Conservation (phyloP, 768 basidiomycete species). For the Leccinum rimulosum region DNA sequence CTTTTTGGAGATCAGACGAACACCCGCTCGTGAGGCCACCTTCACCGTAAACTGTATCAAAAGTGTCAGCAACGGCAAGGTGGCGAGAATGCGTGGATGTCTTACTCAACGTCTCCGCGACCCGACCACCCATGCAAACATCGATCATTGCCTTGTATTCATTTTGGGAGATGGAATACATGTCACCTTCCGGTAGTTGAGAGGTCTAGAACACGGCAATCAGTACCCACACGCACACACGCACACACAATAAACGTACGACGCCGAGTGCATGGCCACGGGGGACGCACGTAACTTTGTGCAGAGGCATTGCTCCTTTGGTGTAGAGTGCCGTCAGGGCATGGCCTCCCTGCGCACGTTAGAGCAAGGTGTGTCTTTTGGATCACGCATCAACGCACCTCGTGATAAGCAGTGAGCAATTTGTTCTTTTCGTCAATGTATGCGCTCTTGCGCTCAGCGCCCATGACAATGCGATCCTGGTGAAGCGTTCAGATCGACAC, state of each 20-base stretch:
- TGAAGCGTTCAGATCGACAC: not conserved
- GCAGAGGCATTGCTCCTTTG: constrained; percentile 92
- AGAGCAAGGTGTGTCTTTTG: not conserved
- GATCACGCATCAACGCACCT: constrained; percentile 46
- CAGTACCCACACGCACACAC: constrained; percentile 1
- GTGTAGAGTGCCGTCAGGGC: constrained; percentile 95
- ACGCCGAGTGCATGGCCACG: constrained; percentile 91
- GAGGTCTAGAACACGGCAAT: constrained; percentile 49
- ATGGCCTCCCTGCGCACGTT: constrained; percentile 69
- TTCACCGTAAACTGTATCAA: constrained; percentile 69
- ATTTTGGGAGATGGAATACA: constrained; percentile 64
- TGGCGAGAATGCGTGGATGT: not conserved
- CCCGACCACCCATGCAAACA: constrained; percentile 91
- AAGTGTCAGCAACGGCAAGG: constrained; percentile 7
- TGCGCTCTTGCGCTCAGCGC: constrained; percentile 88
- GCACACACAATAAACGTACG: constrained; percentile 43
- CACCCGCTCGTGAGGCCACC: constrained; percentile 92
- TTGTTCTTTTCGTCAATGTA: constrained; percentile 87
- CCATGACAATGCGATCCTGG: constrained; percentile 94
- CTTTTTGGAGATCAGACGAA: constrained; percentile 79
- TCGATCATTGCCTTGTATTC: constrained; percentile 84
- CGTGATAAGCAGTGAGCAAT: constrained; percentile 93
- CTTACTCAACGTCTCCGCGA: constrained; percentile 88
- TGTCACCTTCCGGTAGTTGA: constrained; percentile 74
- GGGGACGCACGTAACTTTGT: constrained; percentile 97